phyloP scores from a whole-genome alignment of 2,329 filamentous ascomycete genomes.

The Salinomyces thailandicus region DNA sequence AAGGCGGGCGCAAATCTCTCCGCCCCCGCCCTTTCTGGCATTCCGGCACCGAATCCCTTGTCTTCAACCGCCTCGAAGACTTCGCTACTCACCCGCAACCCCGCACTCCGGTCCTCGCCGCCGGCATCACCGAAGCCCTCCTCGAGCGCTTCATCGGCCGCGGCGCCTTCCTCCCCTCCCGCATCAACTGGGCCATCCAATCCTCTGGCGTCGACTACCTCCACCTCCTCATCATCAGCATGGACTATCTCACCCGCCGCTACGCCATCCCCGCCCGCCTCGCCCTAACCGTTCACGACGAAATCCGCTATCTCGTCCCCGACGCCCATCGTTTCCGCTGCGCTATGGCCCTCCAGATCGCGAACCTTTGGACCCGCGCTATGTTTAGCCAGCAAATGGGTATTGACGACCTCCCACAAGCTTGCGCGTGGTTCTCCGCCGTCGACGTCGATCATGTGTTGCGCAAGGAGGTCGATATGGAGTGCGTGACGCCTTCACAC shows the following conservation, averaged over 20 bases:
- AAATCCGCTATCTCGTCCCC: constrained; percentile 87
- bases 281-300: constrained; percentile 91
- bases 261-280: constrained; percentile 80
- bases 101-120: constrained; percentile 81
- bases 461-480: constrained; percentile 97
- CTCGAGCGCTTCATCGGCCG: constrained; percentile 81
- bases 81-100: constrained; percentile 92
- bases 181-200: constrained; percentile 99
- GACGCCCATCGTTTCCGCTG: constrained; percentile 77
- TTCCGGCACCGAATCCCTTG: constrained; percentile 91
- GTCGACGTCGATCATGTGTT: constrained; percentile 91
- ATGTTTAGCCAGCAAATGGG: constrained; percentile 98
- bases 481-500: constrained; percentile 87
- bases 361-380: constrained; percentile 91
- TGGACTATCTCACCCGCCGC: constrained; percentile 83
- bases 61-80: constrained; percentile 96
- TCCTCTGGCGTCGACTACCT: constrained; percentile 95
- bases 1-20: constrained; percentile 63
- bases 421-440: constrained; percentile 90
- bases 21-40: constrained; percentile 79
- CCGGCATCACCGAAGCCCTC: constrained; percentile 90
- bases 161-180: constrained; percentile 84
- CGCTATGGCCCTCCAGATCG: constrained; percentile 85
- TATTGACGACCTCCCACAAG: constrained; percentile 87
- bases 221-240: constrained; percentile 80